phyloP scores from a whole-genome alignment of 2,329 filamentous ascomycete species.

The Aureobasidium sp. region DNA sequence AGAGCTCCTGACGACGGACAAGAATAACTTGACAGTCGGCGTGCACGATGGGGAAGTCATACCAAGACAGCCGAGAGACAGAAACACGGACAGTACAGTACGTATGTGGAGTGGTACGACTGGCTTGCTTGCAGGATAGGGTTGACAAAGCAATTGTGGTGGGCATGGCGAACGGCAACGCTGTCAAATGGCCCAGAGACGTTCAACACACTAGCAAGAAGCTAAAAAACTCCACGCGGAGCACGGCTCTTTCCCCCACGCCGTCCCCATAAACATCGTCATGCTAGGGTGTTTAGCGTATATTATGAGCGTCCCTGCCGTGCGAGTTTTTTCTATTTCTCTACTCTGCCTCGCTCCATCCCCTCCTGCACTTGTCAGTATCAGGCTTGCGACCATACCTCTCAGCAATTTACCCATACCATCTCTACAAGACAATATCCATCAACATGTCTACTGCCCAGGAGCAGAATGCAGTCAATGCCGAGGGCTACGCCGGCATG shows the following conservation, averaged over 20 bases:
- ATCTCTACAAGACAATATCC: background rate
- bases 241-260: background rate
- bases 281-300: background rate
- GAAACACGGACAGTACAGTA: too few species aligned
- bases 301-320: constrained; percentile 12
- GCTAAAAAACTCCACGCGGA: constrained; percentile 10
- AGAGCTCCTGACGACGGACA: background rate
- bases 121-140: too few species aligned
- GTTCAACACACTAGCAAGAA: background rate
- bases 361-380: background rate
- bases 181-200: background rate
- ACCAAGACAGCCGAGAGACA: background rate
- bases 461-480: constrained; percentile 30
- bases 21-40: background rate
- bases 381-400: background rate
- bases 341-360: background rate
- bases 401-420: background rate
- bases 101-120: too few species aligned
- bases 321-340: constrained; percentile 6
- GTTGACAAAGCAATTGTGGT: constrained; percentile 13
- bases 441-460: constrained; percentile 36
- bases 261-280: constrained; percentile 5
- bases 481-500: constrained; percentile 2
- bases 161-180: constrained; percentile 4
- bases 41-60: background rate